Evolutionary conservation across 345 rosid genomes (phyloP), one percentile per base, ranked within the genome.

Genomic region (Kernera saxatilis): DNA sequence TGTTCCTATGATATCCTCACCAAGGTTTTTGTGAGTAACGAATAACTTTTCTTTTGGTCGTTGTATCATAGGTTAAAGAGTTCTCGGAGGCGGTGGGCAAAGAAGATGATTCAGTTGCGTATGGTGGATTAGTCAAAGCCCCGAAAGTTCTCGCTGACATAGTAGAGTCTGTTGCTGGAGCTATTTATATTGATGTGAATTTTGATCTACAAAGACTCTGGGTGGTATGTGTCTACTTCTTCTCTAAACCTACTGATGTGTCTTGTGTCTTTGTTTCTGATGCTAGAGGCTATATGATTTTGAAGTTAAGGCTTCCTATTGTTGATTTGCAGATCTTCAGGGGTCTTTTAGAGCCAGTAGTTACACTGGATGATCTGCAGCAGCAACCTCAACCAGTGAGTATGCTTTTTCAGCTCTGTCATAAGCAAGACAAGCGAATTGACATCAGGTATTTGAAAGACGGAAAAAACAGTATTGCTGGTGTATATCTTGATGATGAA

Each of bases 71-170:
- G 98, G 82, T 92, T 21, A 77, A 25, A 72, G 95, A 83, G 63
- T 92, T 92, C 64, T 65, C 79, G 2, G 78, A 76, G 27, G 83
- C 84, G 4, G 88, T 90, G 10, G 44, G 64, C 22, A 50, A 81
- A 74, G 96, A 88, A 78, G 81, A 84, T 43, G 74, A 75, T 14
- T 29, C 75, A 2, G 86, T 77, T 6, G 67, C 67, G 0, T 69
- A 88, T 62, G 93, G 95, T 22, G 97, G 95, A 21, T 67, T 80
- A 26, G 74, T 88, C 30, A 88, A 87, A 82, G 98, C 96, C 3
- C 96, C 98, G 0, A 90, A 92, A 80, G 67, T 90, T 57, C 88
- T 92, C 3, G 95, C 98, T 12, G 93, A 92, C 22, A 71, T 90
- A 9, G 78, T 90, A 3, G 98, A 92, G 66, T 82, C 98, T 39